These are phyloP conservation scores for Eucalyptus tenuipes DNA, from an alignment of 345 rosid species.

Conservation along the genomic window DNA sequence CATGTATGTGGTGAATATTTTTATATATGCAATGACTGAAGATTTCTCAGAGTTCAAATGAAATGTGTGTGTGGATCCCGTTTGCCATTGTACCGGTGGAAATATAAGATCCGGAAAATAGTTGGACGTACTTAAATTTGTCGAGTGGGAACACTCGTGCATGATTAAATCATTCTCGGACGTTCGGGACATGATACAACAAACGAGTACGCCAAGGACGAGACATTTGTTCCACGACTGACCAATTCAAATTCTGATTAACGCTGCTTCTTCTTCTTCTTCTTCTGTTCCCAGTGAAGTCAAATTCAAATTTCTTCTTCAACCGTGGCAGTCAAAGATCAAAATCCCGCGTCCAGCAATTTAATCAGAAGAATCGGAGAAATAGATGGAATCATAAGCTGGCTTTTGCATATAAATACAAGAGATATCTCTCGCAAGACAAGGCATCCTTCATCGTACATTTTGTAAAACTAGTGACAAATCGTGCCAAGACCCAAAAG, in stretches of 20 bases:
- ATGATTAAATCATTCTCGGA: not conserved
- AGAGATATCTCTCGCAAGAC: not conserved
- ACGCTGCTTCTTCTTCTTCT: not conserved
- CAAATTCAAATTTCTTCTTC: not conserved
- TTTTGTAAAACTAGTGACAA: not conserved
- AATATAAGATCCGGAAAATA: not conserved
- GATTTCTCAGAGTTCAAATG: not conserved
- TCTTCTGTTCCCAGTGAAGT: not conserved
- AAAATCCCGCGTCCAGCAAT: not conserved
- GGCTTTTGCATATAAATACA: not conserved
- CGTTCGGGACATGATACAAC: not conserved
- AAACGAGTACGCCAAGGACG: not conserved
- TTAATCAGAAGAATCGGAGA: not conserved
- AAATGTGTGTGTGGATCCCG: not conserved
- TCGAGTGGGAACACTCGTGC: not conserved
- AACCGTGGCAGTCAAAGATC: not conserved
- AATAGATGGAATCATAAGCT: not conserved
- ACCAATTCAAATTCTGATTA: not conserved
- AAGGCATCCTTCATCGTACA: not conserved
- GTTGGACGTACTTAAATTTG: not conserved
- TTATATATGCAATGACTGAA: not conserved
- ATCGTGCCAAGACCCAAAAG: not conserved
- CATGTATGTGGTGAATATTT: not conserved
- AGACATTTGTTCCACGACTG: not conserved
- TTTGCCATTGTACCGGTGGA: not conserved